Percentiles rank a stretch among this genome's conserved stretches.
These are phyloP conservation scores for Huiozyma naganishii DNA, from an alignment of 805 yeast species.

Conservation along the genomic window DNA sequence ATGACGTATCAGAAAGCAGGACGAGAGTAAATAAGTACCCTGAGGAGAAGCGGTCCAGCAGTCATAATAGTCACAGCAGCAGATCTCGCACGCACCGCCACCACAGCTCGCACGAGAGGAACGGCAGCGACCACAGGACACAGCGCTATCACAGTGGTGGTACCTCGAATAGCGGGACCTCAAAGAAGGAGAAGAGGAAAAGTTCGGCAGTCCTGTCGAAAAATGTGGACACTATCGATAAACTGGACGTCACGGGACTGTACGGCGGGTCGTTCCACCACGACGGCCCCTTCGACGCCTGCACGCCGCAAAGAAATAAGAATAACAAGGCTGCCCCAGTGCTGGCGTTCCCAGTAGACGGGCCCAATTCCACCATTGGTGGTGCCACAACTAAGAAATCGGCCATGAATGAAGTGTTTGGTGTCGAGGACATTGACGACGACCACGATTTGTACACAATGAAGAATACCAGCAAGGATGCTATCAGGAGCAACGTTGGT, in stretches of 20 bases:
- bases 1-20: conserved; percentile 30
- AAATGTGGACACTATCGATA: conserved; percentile 88
- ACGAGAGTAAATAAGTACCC: conserved; percentile 6
- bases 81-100: conserved; percentile 1
- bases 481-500: conserved; percentile 40
- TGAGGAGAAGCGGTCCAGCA: conserved; percentile 8
- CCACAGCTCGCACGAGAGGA: conserved; percentile 2
- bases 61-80: conserved; percentile 5
- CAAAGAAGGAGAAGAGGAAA: conserved; percentile 28
- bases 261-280: conserved; percentile 95
- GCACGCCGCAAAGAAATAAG: conserved; percentile 92
- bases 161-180: not conserved
- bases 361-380: conserved; percentile 50
- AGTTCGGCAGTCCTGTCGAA: conserved; percentile 39
- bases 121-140: conserved; percentile 1
- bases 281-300: conserved; percentile 98
- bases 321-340: conserved; percentile 75
- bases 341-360: conserved; percentile 88
- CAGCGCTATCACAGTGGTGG: not conserved
- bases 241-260: conserved; percentile 88
- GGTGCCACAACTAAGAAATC: conserved; percentile 58
- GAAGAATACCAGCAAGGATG: conserved; percentile 22
- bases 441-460: conserved; percentile 26
- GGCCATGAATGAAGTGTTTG: conserved; percentile 68
- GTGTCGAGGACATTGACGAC: conserved; percentile 42